Percentiles rank a stretch among this genome's conserved stretches.
These are phyloP conservation scores for Pseudocercospora macadamiae DNA, from an alignment of 2,329 filamentous ascomycete species.

Conservation along the genomic window DNA sequence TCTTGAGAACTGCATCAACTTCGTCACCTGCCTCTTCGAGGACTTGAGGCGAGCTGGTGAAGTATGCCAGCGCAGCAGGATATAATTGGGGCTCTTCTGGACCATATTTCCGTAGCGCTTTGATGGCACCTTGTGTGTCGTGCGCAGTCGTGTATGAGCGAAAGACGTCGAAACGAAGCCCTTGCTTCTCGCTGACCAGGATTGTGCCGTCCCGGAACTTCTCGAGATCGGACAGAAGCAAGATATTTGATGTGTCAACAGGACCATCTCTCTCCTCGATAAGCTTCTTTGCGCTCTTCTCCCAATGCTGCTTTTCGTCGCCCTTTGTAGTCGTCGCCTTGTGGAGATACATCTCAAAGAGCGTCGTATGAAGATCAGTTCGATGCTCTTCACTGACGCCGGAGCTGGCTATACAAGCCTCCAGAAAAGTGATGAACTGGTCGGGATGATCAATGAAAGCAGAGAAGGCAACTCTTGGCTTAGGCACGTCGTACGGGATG, in stretches of 20 bases:
- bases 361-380: conserved; percentile 85
- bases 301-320: conserved; percentile 76
- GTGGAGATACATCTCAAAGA: conserved; percentile 98
- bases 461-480: conserved; percentile 87
- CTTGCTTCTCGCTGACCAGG: conserved; percentile 90
- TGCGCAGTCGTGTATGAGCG: conserved; percentile 91
- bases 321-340: conserved; percentile 78
- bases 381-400: conserved; percentile 74
- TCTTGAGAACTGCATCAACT: conserved; percentile 75
- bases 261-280: conserved; percentile 79
- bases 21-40: conserved; percentile 82
- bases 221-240: conserved; percentile 88
- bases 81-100: conserved; percentile 90
- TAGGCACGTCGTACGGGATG: conserved; percentile 73
- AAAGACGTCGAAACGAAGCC: conserved; percentile 92
- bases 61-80: conserved; percentile 87
- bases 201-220: conserved; percentile 89
- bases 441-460: conserved; percentile 93
- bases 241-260: conserved; percentile 92
- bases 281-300: conserved; percentile 83
- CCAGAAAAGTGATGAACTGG: conserved; percentile 89
- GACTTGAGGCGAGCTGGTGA: conserved; percentile 80
- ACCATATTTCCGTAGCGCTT: conserved; percentile 87
- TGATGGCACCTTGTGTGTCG: conserved; percentile 88
- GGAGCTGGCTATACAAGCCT: conserved; percentile 77